Evolutionary conservation across 2,329 filamentous ascomycete genomes (phyloP), one percentile per base, ranked within the genome.

Genomic region (Penicillium capsulatum): DNA sequence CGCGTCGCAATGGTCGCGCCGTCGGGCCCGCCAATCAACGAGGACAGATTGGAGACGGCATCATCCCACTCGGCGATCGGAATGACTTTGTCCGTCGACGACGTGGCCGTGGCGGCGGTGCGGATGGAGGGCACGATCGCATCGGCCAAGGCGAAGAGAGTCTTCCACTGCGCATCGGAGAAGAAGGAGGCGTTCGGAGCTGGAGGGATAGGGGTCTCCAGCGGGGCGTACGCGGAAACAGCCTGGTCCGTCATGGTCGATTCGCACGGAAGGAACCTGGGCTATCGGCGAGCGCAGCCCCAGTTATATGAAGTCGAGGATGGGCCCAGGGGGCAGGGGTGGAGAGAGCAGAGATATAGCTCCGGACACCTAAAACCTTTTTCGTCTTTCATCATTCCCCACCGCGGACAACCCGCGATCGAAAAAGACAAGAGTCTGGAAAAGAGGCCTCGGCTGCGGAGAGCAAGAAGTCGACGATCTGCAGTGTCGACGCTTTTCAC

Each of bases 121-220:
- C 64, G 66, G 42, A 81, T 65, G 2, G 74, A 68, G 1, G 79
- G 77, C 14, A 82, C 65, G 34, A 81, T 63, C 1, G 77, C 70
- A 45, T 81, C 78, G 7, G 73, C 68, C 19, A 83, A 69, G 16
- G 78, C 72, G 32, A 77, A 64, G 3, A 83, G 62, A 1, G 74
- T 79, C 19, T 64, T 68, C 79, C 79, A 82, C 69, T 83, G 79
- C 2, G 66, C 57, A 9, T 71, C 59, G 2, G 70, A 74, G 48
- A 81, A 69, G 34, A 75, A 65, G 34, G 74, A 67, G 9, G 67
- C 61, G 11, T 74, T 66, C 1, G 62, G 55, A 2, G 69, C 60
- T 1, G 74, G 71, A 17, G 74, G 69, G 7, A 77, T 57, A 36
- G 74, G 69, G 27, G 62, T 60, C n/a, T 65, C 64, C 44, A 65